Conservation (phyloP, 768 basidiomycete species). For the Paxillus involutus region DNA sequence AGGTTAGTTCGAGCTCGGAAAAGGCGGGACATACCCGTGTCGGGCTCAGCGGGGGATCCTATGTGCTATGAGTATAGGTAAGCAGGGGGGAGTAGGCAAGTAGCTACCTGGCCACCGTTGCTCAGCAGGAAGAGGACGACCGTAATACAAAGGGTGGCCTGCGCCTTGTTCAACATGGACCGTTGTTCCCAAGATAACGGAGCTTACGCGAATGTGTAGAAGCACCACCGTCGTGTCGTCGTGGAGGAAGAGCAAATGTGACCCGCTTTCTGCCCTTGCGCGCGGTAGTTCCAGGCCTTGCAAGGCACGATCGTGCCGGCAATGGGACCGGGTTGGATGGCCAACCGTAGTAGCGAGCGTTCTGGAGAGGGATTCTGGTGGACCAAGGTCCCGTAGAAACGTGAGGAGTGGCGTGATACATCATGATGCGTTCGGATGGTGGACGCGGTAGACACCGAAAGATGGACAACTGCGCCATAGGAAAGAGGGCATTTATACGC, state of each 20-base stretch:
- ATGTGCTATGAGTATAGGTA: not conserved
- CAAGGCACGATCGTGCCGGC: not conserved
- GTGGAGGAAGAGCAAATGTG: not conserved
- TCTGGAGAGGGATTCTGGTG: not conserved
- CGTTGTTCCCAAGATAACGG: not conserved
- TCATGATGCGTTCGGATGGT: not conserved
- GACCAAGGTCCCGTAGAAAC: not conserved
- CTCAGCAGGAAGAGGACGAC: not conserved
- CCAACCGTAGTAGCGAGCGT: slow-evolving; percentile 1
- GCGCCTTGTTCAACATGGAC: not conserved
- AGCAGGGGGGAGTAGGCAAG: not conserved
- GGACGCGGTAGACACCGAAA: not conserved
- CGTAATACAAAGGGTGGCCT: not conserved
- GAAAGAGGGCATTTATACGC: slow-evolving; percentile 1
- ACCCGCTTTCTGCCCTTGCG: not conserved
- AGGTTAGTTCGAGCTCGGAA: not conserved
- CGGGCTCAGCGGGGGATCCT: not conserved
- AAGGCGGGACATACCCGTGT: not conserved
- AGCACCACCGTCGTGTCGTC: not conserved
- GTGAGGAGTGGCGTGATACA: not conserved
- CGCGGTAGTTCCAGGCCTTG: not conserved
- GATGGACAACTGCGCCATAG: not conserved
- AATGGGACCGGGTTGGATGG: not conserved
- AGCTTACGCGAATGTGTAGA: not conserved
- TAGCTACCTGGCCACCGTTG: not conserved